Base-by-base conservation (phyloP, 2,329 filamentous ascomycete genomes). In the Zarea fungicola region DNA sequence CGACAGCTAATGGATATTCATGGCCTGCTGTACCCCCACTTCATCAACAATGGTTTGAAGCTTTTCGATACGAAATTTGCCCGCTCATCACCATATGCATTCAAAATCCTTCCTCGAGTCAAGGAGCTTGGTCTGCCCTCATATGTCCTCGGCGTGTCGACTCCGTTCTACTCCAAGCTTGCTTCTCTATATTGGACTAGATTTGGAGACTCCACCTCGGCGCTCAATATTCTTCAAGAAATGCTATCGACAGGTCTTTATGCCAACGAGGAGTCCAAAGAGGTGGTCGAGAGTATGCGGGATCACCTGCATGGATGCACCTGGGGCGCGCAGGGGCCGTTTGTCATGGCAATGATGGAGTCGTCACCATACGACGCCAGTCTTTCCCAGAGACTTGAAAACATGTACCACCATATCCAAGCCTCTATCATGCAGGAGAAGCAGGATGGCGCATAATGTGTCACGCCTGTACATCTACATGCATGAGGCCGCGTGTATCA, bases 81-180 rank as follows among this genome's bases (percentile, higher is more conserved):
- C 9, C 74, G 70, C 10, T 68, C 78, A 0, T 89, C 85, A 1
- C 71, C 75, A 0, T 70, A 86, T 1, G 71, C 74, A 0, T 73
- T 86, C 37, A 73, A 74, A 37, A 65, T 90, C 22, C 70, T 91
- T 1, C 84, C 86, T 0, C 76, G 78, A 7, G 70, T 90, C 57
- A 87, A 86, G 60, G 72, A 76, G 37, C 72, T 88, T 1, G 86
- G 87, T 2, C 74, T 85, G 2, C 77, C 80, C 1, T 85, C 84
- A 0, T 88, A 85, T 59, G 81, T 88, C 6, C 75, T 92, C 1
- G 87, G 85, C 41, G 83, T 80, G 6, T 83, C 82, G 16, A 85
- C 85, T 0, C 70, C 76, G 0, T 78, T 91, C 35, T 91, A 87
- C 70, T 83, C 85, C 60, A 73, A 80, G 42, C 73, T 89, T 28